Base-by-base conservation (phyloP, 1,284 basidiomycete species). In the Fomitiporia mediterranea region DNA sequence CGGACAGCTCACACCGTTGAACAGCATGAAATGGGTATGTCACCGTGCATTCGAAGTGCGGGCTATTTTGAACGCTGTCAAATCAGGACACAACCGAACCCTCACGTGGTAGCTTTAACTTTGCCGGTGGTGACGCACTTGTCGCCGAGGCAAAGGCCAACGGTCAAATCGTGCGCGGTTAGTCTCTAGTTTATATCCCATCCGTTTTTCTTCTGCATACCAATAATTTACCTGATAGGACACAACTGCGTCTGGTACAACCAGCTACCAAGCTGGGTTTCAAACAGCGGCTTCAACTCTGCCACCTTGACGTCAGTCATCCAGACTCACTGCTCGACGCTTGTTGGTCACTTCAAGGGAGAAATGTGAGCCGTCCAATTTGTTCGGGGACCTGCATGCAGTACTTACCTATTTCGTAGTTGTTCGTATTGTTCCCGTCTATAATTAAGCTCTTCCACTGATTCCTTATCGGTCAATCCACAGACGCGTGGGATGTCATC, bases 1-100 rank as follows among this genome's bases (percentile, higher is more conserved):
- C 51, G 70, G 71, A 30, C 64, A 68, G 34, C 57, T 72, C 47
- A 72, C 71, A 11, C 71, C 71, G 1, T 67, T 65, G 60, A 73
- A 73, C 63, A 69, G 66, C 49, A 71, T 72, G 70, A 73, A 73
- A 64, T 73, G 71, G 71, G 70, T 62, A 27, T 28, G 51, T 23
- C 21, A 11, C 2, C 19, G 8, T 19, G 42, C 27, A 13, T 43
- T 23, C 11, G 42, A 5, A 21, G 13, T 11, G 3, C 39, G 8
- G 8, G 21, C 17, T 6, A 40, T 17, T 35, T n/a, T 13, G 23
- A 37, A 8, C 9, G 15, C 38, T 43, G 23, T 34, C 17, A 25
- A 37, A 48, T 27, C 35, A 60, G 51, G 60, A 61, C 43, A n/a
- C 55, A 4, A 60, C 51, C 34, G 62, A 70, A 44, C 63, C 65